A percentile compares a stretch with the other conserved stretches of the same genome.
These are phyloP conservation scores for Microbotryomycetes sp. DNA, from an alignment of 1,284 basidiomycete species.

Conservation along the genomic window DNA sequence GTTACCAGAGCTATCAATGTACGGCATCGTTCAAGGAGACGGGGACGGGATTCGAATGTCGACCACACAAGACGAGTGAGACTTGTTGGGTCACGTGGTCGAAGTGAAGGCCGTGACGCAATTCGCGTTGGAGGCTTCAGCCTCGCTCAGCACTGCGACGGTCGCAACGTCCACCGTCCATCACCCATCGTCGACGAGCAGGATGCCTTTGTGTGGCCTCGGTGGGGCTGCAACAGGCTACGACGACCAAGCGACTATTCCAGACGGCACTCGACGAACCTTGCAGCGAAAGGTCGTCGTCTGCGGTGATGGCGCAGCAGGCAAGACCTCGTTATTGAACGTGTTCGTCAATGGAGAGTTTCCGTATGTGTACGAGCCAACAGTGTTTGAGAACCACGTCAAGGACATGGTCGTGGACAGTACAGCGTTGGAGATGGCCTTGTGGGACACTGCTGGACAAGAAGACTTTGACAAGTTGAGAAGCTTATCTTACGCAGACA, in stretches of 20 bases:
- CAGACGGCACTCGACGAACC: neutral
- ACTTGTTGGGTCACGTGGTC: neutral
- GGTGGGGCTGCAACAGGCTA: neutral
- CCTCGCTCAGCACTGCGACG: neutral
- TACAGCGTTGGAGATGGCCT: conserved; percentile 73
- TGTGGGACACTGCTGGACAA: conserved; percentile 97
- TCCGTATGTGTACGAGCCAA: conserved; percentile 54
- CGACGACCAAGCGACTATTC: neutral
- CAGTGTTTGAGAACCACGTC: conserved; percentile 41
- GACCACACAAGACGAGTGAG: too few species aligned
- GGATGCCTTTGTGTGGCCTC: neutral
- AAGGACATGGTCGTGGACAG: conserved; percentile 58
- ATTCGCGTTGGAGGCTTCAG: too few species aligned
- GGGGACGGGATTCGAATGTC: too few species aligned
- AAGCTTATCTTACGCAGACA: conserved; percentile 87
- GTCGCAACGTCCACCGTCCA: neutral
- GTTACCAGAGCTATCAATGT: neutral
- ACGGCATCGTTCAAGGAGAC: neutral
- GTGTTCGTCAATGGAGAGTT: conserved; percentile 42
- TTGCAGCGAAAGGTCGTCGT: conserved; percentile 56
- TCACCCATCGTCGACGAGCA: neutral
- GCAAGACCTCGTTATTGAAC: conserved; percentile 50
- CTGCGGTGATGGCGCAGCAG: conserved; percentile 87
- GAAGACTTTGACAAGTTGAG: conserved; percentile 92
- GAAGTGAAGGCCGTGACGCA: neutral